Evolutionary conservation across 768 basidiomycete species (phyloP).

Genomic region (Trametes villosa): DNA sequence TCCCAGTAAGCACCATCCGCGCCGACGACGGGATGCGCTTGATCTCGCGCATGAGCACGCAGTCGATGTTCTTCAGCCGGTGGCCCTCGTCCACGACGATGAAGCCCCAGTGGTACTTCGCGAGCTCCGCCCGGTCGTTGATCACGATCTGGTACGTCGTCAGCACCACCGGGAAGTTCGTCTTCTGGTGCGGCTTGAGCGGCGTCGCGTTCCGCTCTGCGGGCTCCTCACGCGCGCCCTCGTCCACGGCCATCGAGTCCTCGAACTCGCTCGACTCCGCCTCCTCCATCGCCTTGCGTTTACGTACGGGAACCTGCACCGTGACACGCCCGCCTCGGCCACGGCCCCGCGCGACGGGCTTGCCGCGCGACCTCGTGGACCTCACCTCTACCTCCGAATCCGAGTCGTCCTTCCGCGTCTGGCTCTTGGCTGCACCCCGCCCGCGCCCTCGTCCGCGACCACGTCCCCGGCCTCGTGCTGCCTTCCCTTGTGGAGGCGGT

Average conservation of each 20-base stretch:
- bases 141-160: slow-evolving; percentile 96
- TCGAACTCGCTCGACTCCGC: slow-evolving; percentile 22
- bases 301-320: background rate
- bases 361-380: background rate
- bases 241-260: slow-evolving; percentile 17
- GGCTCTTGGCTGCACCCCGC: background rate
- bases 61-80: slow-evolving; percentile 92
- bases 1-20: slow-evolving; percentile 93
- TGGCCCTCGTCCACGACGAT: slow-evolving; percentile 98
- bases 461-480: background rate
- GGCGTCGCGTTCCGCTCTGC: slow-evolving; percentile 19
- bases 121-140: slow-evolving; percentile 70
- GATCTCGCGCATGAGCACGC: slow-evolving; percentile 87
- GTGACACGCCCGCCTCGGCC: slow-evolving; percentile 1
- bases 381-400: slow-evolving; percentile 17
- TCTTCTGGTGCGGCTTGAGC: slow-evolving; percentile 36
- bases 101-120: slow-evolving; percentile 80
- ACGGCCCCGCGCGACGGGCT: background rate
- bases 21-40: slow-evolving; percentile 85
- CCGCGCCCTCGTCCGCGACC: background rate
- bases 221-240: background rate
- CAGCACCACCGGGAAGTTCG: slow-evolving; percentile 75
- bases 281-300: background rate
- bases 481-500: slow-evolving; percentile 26
- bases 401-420: slow-evolving; percentile 2